Base-by-base conservation (phyloP, 495 filamentous ascomycete genomes). In the Astrothelium subdiscretum region DNA sequence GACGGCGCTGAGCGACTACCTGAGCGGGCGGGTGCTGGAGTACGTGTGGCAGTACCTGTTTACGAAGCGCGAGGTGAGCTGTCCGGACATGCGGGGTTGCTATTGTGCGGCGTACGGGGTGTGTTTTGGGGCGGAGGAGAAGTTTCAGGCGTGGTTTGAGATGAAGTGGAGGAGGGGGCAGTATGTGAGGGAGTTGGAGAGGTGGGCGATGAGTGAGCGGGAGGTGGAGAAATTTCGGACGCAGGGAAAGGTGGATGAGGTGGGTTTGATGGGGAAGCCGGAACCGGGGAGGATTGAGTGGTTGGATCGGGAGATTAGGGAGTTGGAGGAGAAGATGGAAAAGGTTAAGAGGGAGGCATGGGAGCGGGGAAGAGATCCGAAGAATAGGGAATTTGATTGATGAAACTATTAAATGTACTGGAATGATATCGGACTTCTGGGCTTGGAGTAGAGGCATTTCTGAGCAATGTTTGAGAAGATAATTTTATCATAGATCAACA, bases 21-120 rank as follows among this genome's bases (percentile, higher is more conserved):
- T 91, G 51, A 80, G 84, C 2, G 88, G 88, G 3, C 80, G 88
- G 26, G 79, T 89, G 11, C 87, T 84, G 82, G 87, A 90, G 75
- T 90, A 91, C 69, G 73, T 87, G 3, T 91, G 85, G 85, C 85
- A 86, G 61, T 86, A 78, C 63, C 73, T 90, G n/a, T 90, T 90
- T 65, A 80, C 80, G 2, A 67, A 69, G 10, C 52, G 83, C 32
- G 74, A 78, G 6, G 74, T 83, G 10, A 70, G 80, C 43, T 91
- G 88, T 67, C 85, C 86, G 13, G 75, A 75, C 24, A 81, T 87
- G 72, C 80, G 85, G 67, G 72, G 85, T 0, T 92, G 89, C 71
- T 87, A 89, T 60, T 92, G 89, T 69, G 85, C 89, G 63, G 86
- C 83, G 20, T 92, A 85, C 58, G 88, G 88, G 0, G 75, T 85